These are phyloP conservation scores for Lactarius deliciosus DNA, from an alignment of 768 basidiomycete species.

Conservation along the genomic window DNA sequence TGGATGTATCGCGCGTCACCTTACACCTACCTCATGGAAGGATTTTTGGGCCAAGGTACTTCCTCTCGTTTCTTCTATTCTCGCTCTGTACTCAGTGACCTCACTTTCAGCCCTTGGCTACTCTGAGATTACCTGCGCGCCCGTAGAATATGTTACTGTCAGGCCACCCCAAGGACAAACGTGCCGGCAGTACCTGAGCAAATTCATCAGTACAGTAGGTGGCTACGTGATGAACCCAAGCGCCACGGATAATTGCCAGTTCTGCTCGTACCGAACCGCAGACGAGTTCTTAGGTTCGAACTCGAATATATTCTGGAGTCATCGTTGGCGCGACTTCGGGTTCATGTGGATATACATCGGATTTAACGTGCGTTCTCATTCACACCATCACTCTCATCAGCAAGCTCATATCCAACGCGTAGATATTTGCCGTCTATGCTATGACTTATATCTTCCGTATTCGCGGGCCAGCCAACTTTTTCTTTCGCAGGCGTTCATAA, in stretches of 20 bases:
- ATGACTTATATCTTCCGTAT: slow-evolving; percentile 62
- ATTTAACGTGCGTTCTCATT: slow-evolving; percentile 44
- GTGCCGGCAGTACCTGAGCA: slow-evolving; percentile 46
- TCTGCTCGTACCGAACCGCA: slow-evolving; percentile 58
- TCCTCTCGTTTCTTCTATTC: not conserved
- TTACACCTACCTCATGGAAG: slow-evolving; percentile 43
- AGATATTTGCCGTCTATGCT: slow-evolving; percentile 48
- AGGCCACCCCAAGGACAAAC: slow-evolving; percentile 46
- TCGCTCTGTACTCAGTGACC: not conserved
- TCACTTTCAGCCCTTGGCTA: slow-evolving; percentile 47
- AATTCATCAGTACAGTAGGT: slow-evolving; percentile 43
- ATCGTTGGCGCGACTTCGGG: slow-evolving; percentile 50
- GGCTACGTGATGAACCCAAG: slow-evolving; percentile 48
- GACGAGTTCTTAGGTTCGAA: slow-evolving; percentile 53
- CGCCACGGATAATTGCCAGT: slow-evolving; percentile 43
- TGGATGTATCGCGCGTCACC: slow-evolving; percentile 44
- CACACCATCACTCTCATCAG: not conserved
- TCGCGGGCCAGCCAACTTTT: slow-evolving; percentile 28
- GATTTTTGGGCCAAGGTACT: slow-evolving; percentile 46
- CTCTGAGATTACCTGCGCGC: slow-evolving; percentile 52
- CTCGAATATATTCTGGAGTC: slow-evolving; percentile 62
- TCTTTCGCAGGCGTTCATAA: slow-evolving; percentile 13
- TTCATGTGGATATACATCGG: slow-evolving; percentile 44
- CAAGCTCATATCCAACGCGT: not conserved
- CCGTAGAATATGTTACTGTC: slow-evolving; percentile 58